A percentile compares a stretch with the other conserved stretches of the same genome.
Conservation (phyloP, 495 filamentous ascomycete species). For the Penicillium flavigenum region DNA sequence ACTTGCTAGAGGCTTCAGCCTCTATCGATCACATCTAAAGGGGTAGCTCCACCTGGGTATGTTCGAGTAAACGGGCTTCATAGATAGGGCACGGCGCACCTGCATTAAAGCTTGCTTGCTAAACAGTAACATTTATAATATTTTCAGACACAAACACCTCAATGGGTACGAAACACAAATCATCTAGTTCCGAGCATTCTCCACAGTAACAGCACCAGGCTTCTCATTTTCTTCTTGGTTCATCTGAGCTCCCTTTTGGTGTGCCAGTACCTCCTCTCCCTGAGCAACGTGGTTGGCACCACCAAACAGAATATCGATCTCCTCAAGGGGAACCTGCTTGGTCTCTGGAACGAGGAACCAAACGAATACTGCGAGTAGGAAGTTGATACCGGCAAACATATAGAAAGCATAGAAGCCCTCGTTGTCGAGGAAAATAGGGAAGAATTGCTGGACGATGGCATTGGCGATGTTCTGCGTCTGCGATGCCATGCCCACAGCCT, state of each 20-base stretch:
- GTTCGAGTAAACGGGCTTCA: background rate
- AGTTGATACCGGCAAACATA: constrained; percentile 54
- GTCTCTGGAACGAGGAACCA: constrained; percentile 76
- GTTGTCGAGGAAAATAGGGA: constrained; percentile 62
- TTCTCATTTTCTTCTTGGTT: constrained; percentile 25
- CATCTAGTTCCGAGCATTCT: constrained; percentile 24
- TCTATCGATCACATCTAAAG: too few species aligned
- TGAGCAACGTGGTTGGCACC: constrained; percentile 58
- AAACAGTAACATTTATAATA: constrained; percentile 1
- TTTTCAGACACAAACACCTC: background rate
- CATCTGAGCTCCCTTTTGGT: constrained; percentile 29
- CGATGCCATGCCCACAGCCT: constrained; percentile 67
- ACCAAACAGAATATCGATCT: constrained; percentile 62
- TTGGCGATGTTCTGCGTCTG: constrained; percentile 68
- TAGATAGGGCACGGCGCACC: constrained; percentile 1
- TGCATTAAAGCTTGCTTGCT: constrained; percentile 12
- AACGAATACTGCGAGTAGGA: constrained; percentile 65
- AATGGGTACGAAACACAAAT: background rate
- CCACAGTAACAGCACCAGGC: constrained; percentile 27
- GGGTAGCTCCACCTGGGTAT: too few species aligned
- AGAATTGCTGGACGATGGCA: constrained; percentile 64
- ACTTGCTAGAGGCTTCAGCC: constrained; percentile 17
- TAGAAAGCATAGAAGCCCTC: constrained; percentile 55
- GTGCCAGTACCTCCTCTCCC: constrained; percentile 43
- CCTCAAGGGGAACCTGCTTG: constrained; percentile 64